Base-by-base conservation (phyloP, 345 rosid genomes). In the Hevea brasiliensis region DNA sequence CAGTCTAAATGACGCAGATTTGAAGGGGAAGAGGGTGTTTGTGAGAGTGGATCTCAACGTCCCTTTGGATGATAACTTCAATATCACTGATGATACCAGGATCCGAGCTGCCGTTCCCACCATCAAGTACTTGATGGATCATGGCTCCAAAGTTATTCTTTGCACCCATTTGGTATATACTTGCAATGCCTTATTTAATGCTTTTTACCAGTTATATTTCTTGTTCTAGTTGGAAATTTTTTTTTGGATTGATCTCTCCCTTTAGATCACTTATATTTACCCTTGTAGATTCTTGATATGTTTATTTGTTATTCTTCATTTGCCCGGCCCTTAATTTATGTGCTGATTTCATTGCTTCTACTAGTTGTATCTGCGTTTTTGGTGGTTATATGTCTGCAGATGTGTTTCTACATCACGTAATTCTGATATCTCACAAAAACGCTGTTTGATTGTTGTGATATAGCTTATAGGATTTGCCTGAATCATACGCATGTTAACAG, bases 21-120 rank as follows among this genome's bases (percentile, higher is more conserved):
- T 89, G 85, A 85, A 85, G 65, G 93, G 93, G n/a, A 89, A 89
- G 84, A 78, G 79, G 67, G 93, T 89, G 55, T 89, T 89, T 45
- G 89, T 85, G 15, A 74, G 82, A 14, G 79, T 79, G 18, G 82
- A 79, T 79, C 76, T 79, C 42, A 79, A 79, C 53, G 82, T 79
- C 6, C 82, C 82, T 23, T 67, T 79, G 72, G 82, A 79, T 67
- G 82, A 74, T 61, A 71, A 58, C 79, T 61, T 59, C 5, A 79
- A 71, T 14, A 79, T 79, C 66, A 75, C 79, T n/a, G 79, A 79
- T 61, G 82, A 79, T 35, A 75, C 79, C 59, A 65, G 82, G 76
- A 62, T 79, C 70, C 79, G 82, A 1, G 82, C 82, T n/a, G 82
- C 82, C 41, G 79, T 79, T 14, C 82, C 79, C 65, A 79, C 82